These are phyloP conservation scores for Exophiala oligosperma DNA, from an alignment of 2,329 filamentous ascomycete species.

Conservation along the genomic window DNA sequence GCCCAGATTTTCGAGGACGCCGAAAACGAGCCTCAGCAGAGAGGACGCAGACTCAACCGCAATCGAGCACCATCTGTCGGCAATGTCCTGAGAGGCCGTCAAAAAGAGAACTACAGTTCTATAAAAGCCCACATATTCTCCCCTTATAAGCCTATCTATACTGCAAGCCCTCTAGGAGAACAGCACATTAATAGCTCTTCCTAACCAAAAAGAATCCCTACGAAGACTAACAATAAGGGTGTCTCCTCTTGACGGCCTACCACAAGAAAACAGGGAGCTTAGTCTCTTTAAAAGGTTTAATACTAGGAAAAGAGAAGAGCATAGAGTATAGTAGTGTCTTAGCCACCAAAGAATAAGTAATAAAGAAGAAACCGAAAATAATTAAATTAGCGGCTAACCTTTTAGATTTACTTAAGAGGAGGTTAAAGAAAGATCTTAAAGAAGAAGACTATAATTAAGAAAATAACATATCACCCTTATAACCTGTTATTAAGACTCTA, in stretches of 20 bases:
- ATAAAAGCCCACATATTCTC: slow-evolving; percentile 9
- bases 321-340: slow-evolving; percentile 34
- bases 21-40: slow-evolving; percentile 15
- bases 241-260: slow-evolving; percentile 9
- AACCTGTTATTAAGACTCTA: slow-evolving; percentile 52
- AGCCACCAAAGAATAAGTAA: slow-evolving; percentile 35
- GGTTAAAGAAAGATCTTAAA: slow-evolving; percentile 68
- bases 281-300: slow-evolving; percentile 29
- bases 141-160: neutral
- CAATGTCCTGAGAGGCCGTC: slow-evolving; percentile 22
- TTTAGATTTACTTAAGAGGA: slow-evolving; percentile 72
- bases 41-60: slow-evolving; percentile 20
- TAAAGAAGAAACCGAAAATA: slow-evolving; percentile 60
- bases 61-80: slow-evolving; percentile 23
- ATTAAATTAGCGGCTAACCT: slow-evolving; percentile 82
- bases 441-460: slow-evolving; percentile 74
- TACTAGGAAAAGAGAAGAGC: slow-evolving; percentile 42
- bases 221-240: slow-evolving; percentile 22
- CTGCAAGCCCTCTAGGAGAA: slow-evolving; percentile 27
- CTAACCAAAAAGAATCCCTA: slow-evolving; percentile 25
- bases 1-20: slow-evolving; percentile 31
- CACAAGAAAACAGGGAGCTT: slow-evolving; percentile 32
- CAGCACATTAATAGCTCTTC: slow-evolving; percentile 31
- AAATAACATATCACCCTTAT: slow-evolving; percentile 49
- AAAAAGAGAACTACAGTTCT: slow-evolving; percentile 22